Evolutionary conservation across 1,139 yeast species (phyloP).

Genomic region (Scheffersomyces titani): DNA sequence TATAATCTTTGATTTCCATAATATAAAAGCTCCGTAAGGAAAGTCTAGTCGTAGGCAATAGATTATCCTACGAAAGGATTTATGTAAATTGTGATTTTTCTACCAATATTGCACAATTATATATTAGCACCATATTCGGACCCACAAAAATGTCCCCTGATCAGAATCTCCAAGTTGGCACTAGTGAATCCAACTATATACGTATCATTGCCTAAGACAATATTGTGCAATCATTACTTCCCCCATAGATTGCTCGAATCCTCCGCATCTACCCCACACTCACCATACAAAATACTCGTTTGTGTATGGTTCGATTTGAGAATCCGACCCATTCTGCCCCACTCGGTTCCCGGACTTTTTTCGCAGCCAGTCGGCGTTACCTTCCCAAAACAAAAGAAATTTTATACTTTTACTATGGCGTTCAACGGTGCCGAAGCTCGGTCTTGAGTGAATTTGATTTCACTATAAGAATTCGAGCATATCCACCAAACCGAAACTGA

Average conservation of each 20-base stretch:
- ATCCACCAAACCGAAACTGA: background rate
- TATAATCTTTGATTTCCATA: background rate
- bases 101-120: too few relatives aligned
- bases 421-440: constrained; percentile 1
- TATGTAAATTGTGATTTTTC: background rate
- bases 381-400: background rate
- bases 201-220: too few relatives aligned
- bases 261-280: background rate
- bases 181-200: too few relatives aligned
- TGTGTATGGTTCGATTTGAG: background rate
- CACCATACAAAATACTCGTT: background rate
- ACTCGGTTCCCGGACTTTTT: background rate
- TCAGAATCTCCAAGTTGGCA: too few relatives aligned
- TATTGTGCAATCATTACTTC: background rate
- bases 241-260: background rate
- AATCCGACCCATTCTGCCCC: background rate
- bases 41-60: background rate
- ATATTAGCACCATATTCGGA: too few relatives aligned
- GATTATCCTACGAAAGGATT: too few relatives aligned
- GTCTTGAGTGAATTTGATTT: background rate
- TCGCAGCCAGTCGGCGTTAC: constrained; percentile 1
- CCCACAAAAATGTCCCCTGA: too few relatives aligned
- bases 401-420: background rate
- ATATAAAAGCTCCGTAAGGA: background rate
- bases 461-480: background rate